These are phyloP conservation scores for Tolypocladium ophioglossoides DNA, from an alignment of 2,329 filamentous ascomycete genomes.

Conservation along the genomic window DNA sequence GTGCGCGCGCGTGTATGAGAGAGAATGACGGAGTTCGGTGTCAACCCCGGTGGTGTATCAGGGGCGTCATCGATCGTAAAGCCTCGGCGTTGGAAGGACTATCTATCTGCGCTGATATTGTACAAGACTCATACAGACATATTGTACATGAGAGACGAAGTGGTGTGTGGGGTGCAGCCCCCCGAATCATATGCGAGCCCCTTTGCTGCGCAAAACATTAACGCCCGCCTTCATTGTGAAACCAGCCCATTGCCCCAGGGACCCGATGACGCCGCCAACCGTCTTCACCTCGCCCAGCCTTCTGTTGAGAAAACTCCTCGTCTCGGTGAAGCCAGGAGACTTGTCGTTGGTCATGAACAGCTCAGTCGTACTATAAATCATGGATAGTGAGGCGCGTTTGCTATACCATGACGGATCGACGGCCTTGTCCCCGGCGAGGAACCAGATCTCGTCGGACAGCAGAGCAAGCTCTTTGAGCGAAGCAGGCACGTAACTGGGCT, in stretches of 20 bases:
- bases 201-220: conserved; percentile 82
- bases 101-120: conserved; percentile 1
- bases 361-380: conserved; percentile 63
- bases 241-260: conserved; percentile 65
- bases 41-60: neutral
- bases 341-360: conserved; percentile 89
- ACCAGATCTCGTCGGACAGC: conserved; percentile 88
- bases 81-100: neutral
- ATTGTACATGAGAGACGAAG: neutral
- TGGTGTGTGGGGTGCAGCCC: no score
- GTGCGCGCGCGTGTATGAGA: neutral
- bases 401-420: conserved; percentile 86
- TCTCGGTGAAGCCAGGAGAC: conserved; percentile 63
- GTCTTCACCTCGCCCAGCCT: conserved; percentile 59
- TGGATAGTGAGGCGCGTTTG: conserved; percentile 45
- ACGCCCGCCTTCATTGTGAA: conserved; percentile 70
- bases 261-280: conserved; percentile 50
- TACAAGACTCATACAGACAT: neutral
- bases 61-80: neutral
- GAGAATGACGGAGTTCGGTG: neutral
- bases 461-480: conserved; percentile 70
- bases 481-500: conserved; percentile 64
- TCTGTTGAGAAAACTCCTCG: conserved; percentile 67
- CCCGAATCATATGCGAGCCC: conserved; percentile 56
- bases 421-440: conserved; percentile 67